A percentile compares a stretch with the other conserved stretches of the same genome.
These are phyloP conservation scores for Lachnellula subtilissima DNA, from an alignment of 2,329 filamentous ascomycete genomes.

Conservation along the genomic window DNA sequence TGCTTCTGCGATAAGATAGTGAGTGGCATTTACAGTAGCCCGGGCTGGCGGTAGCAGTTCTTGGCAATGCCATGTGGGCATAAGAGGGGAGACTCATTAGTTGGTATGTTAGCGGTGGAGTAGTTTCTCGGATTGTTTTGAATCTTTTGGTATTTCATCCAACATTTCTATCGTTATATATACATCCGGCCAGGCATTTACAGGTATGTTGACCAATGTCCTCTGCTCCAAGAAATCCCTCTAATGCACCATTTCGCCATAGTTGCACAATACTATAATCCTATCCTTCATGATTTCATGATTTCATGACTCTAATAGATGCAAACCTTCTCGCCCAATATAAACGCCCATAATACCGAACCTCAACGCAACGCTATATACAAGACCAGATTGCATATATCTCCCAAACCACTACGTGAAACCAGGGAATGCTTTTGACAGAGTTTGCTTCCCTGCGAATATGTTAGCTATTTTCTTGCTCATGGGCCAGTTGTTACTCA, in stretches of 20 bases:
- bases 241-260: background rate
- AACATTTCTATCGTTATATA: background rate
- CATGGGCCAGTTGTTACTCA: constrained; percentile 3
- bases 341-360: constrained; percentile 4
- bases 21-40: background rate
- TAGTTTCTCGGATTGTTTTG: background rate
- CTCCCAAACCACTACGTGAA: constrained; percentile 12
- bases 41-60: background rate
- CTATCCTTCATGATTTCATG: too few relatives aligned
- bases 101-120: background rate
- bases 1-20: background rate
- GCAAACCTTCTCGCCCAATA: background rate
- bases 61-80: background rate
- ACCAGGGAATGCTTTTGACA: constrained; percentile 26
- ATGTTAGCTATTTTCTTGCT: constrained; percentile 3
- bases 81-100: background rate
- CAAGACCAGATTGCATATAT: background rate
- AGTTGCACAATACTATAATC: too few relatives aligned
- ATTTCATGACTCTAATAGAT: background rate
- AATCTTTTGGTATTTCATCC: background rate
- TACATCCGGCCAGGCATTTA: background rate
- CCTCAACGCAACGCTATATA: constrained; percentile 16
- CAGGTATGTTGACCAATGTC: background rate
- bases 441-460: constrained; percentile 18
- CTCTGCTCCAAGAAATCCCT: background rate